Conservation (phyloP, 495 filamentous ascomycete species). For the Daldinia concentrica region DNA sequence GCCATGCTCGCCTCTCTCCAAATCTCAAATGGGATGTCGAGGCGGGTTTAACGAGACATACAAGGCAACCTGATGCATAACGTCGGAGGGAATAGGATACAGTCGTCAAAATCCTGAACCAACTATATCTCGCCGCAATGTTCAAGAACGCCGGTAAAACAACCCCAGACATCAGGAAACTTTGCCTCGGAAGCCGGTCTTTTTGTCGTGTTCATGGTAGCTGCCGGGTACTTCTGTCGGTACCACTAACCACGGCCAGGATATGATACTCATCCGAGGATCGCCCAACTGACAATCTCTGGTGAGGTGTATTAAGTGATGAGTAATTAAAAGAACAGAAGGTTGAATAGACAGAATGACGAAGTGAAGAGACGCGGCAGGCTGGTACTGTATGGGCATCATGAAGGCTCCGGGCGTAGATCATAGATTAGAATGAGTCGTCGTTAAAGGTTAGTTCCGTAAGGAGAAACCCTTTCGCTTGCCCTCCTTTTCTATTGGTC, state of each 20-base stretch:
- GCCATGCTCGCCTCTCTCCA: slow-evolving; percentile 19
- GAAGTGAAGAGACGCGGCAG: slow-evolving; percentile 56
- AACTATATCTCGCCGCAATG: slow-evolving; percentile 51
- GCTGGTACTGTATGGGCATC: slow-evolving; percentile 62
- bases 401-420: slow-evolving; percentile 56
- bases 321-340: slow-evolving; percentile 59
- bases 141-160: slow-evolving; percentile 51
- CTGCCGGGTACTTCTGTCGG: slow-evolving; percentile 18
- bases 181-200: slow-evolving; percentile 40
- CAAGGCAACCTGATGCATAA: slow-evolving; percentile 29
- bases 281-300: slow-evolving; percentile 31
- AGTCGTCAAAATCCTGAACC: slow-evolving; percentile 46
- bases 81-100: slow-evolving; percentile 32
- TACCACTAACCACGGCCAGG: slow-evolving; percentile 32
- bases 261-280: slow-evolving; percentile 15
- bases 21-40: slow-evolving; percentile 9
- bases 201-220: slow-evolving; percentile 32
- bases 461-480: slow-evolving; percentile 98
- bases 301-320: slow-evolving; percentile 54
- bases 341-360: slow-evolving; percentile 52
- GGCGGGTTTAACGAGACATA: slow-evolving; percentile 17
- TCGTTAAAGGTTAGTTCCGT: slow-evolving; percentile 67
- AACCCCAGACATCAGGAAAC: slow-evolving; percentile 40
- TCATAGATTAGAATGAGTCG: slow-evolving; percentile 52
- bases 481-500: slow-evolving; percentile 96